Conservation (phyloP, 2,329 filamentous ascomycete genomes). For the Exophiala sp. region DNA sequence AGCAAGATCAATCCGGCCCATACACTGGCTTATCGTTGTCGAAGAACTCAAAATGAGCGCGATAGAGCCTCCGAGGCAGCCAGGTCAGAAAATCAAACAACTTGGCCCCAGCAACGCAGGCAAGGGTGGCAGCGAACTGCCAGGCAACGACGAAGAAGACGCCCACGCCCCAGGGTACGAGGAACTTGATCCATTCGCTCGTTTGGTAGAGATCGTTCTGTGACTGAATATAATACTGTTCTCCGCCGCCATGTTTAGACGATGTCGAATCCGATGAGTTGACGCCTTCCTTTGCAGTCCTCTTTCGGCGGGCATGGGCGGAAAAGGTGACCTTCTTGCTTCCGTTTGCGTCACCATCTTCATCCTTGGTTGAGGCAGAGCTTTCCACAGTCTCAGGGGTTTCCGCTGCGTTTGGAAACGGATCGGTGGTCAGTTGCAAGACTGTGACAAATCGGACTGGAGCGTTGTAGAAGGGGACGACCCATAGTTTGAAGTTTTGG, state of each 20-base stretch:
- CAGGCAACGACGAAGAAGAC: constrained; percentile 52
- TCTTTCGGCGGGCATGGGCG: not conserved
- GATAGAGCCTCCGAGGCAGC: constrained; percentile 6
- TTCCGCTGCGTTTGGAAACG: constrained; percentile 38
- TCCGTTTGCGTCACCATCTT: not conserved
- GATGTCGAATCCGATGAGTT: not conserved
- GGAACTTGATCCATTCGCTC: constrained; percentile 68
- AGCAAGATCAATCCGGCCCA: constrained; percentile 2
- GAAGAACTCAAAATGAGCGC: constrained; percentile 1
- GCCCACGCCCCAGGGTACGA: constrained; percentile 56
- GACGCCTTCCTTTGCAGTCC: not conserved
- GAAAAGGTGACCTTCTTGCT: constrained; percentile 1
- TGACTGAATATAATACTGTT: constrained; percentile 60
- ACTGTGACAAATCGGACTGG: constrained; percentile 63
- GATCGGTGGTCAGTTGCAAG: constrained; percentile 55
- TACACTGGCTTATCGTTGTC: constrained; percentile 2
- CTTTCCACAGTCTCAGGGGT: constrained; percentile 30
- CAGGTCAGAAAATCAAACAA: constrained; percentile 25
- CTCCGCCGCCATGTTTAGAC: not conserved
- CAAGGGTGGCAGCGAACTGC: constrained; percentile 59
- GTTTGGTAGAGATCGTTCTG: constrained; percentile 81
- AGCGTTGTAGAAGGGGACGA: constrained; percentile 67
- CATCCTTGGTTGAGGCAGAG: constrained; percentile 10
- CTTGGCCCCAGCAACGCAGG: constrained; percentile 58
- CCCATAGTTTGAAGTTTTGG: constrained; percentile 72